Percentiles rank a stretch among this genome's conserved stretches.
phyloP scores from a whole-genome alignment of 1,139 yeast genomes.

The Arxiozyma telluris region DNA sequence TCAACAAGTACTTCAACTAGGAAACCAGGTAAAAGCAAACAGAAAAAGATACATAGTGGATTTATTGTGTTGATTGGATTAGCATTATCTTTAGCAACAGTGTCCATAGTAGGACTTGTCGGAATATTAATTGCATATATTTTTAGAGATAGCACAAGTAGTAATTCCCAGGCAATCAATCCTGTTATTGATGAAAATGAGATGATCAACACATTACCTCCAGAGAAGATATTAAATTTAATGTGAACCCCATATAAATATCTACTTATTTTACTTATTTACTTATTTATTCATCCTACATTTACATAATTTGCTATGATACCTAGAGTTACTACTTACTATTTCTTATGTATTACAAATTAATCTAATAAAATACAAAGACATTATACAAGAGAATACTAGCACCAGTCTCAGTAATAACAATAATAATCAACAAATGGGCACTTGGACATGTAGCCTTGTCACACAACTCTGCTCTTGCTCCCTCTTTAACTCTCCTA shows the following conservation, averaged over 20 bases:
- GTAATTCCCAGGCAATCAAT: constrained; percentile 18
- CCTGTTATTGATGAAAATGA: constrained; percentile 51
- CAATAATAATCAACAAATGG: too few relatives aligned
- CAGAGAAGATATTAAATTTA: constrained; percentile 43
- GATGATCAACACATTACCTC: constrained; percentile 54
- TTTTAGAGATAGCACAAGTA: constrained; percentile 31
- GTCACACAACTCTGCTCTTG: too few relatives aligned
- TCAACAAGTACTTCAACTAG: constrained; percentile 17
- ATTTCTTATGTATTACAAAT: too few relatives aligned
- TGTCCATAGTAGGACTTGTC: constrained; percentile 53
- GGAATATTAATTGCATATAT: constrained; percentile 46
- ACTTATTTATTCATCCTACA: neutral
- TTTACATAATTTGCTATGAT: too few relatives aligned
- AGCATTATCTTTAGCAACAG: constrained; percentile 80
- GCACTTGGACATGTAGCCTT: neutral
- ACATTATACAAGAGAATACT: neutral
- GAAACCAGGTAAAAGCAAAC: constrained; percentile 4
- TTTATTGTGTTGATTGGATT: constrained; percentile 80
- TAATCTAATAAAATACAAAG: too few relatives aligned
- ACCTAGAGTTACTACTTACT: too few relatives aligned
- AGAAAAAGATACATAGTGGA: constrained; percentile 41
- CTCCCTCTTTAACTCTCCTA: neutral
- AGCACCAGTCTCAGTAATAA: neutral
- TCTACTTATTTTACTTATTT: too few relatives aligned
- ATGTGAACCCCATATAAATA: constrained; percentile 13